phyloP scores from a whole-genome alignment of 2,329 filamentous ascomycete species.

The Monilinia aucupariae region DNA sequence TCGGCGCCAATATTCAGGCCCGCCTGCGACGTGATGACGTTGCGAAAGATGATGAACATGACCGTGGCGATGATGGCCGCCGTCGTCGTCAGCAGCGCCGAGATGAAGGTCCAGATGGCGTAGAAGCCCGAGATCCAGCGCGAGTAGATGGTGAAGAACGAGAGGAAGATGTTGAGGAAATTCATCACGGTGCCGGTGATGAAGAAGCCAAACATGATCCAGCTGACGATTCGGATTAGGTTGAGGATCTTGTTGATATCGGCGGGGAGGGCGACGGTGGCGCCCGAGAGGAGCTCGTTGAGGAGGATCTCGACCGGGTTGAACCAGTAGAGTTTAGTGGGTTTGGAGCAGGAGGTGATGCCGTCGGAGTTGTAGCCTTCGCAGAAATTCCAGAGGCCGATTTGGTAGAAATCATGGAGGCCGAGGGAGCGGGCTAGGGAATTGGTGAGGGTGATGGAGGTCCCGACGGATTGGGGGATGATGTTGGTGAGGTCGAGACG shows the following conservation, averaged over 20 bases:
- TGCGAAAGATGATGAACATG: conserved; percentile 76
- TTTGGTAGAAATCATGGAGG: conserved; percentile 89
- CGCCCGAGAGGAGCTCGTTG: conserved; percentile 73
- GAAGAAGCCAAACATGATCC: conserved; percentile 89
- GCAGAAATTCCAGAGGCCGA: conserved; percentile 88
- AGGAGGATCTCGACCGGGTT: conserved; percentile 80
- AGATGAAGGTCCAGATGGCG: conserved; percentile 60
- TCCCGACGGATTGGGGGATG: conserved; percentile 30
- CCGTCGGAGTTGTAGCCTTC: conserved; percentile 74
- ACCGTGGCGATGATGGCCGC: conserved; percentile 73
- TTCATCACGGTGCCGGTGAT: conserved; percentile 64
- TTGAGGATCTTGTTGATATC: conserved; percentile 67
- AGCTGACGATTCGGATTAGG: conserved; percentile 67
- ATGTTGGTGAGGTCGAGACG: conserved; percentile 78
- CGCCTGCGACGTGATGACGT: conserved; percentile 64
- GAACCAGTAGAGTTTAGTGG: conserved; percentile 76
- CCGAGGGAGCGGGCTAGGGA: conserved; percentile 81
- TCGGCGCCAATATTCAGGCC: conserved; percentile 70
- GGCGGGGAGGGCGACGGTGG: conserved; percentile 73
- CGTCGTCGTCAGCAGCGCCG: conserved; percentile 61
- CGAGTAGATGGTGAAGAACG: conserved; percentile 40
- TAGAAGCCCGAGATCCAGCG: conserved; percentile 61
- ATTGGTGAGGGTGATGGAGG: conserved; percentile 70
- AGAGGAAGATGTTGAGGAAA: conserved; percentile 65
- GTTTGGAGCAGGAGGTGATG: conserved; percentile 69